A percentile compares a stretch with the other conserved stretches of the same genome.
These are phyloP conservation scores for Vanderwaltozyma tropicalis DNA, from an alignment of 805 yeast species.

Conservation along the genomic window DNA sequence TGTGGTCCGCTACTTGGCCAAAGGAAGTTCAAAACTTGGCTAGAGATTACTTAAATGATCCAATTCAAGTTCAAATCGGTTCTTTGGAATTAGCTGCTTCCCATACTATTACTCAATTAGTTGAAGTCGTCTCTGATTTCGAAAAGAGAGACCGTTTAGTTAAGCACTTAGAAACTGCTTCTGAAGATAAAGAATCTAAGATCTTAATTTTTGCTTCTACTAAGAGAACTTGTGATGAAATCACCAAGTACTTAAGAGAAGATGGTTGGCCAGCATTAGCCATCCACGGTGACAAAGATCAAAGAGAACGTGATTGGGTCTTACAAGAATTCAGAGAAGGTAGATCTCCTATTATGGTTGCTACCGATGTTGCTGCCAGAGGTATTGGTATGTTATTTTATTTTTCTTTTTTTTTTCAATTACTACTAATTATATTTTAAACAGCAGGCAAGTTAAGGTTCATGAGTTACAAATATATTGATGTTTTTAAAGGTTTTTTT, in stretches of 20 bases:
- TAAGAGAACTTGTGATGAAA: slow-evolving; percentile 94
- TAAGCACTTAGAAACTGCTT: slow-evolving; percentile 74
- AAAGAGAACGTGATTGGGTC: slow-evolving; percentile 98
- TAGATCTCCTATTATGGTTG: slow-evolving; percentile 93
- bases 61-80: slow-evolving; percentile 94
- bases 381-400: slow-evolving; percentile 85
- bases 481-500: background rate
- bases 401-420: slow-evolving; percentile 5
- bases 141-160: slow-evolving; percentile 89
- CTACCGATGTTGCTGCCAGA: slow-evolving; percentile 99
- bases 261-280: slow-evolving; percentile 99
- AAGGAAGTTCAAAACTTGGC: slow-evolving; percentile 92
- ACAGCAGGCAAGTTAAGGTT: background rate
- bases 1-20: slow-evolving; percentile 99
- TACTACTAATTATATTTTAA: slow-evolving; percentile 5
- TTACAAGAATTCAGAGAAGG: slow-evolving; percentile 85
- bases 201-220: slow-evolving; percentile 89
- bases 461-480: background rate
- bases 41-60: slow-evolving; percentile 81
- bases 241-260: slow-evolving; percentile 80
- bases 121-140: slow-evolving; percentile 82
- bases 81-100: slow-evolving; percentile 94
- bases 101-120: slow-evolving; percentile 87
- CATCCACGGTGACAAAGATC: slow-evolving; percentile 97
- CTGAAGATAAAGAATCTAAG: slow-evolving; percentile 61